Evolutionary conservation across 805 yeast genomes (phyloP).

Genomic region (Wickerhamiella nectarea): DNA sequence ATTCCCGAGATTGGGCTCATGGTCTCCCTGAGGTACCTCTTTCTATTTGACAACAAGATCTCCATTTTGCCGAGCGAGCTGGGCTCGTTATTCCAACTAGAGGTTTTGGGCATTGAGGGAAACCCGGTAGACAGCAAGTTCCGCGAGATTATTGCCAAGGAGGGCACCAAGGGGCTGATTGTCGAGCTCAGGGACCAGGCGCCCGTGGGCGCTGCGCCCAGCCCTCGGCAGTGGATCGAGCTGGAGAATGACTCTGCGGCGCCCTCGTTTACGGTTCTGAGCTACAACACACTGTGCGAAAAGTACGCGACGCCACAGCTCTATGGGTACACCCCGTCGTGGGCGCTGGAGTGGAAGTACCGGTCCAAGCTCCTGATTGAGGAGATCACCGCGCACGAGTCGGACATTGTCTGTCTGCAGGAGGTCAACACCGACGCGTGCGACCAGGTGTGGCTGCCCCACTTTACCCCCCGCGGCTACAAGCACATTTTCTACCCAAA

Average conservation of each 20-base stretch:
- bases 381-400: slow-evolving; percentile 49
- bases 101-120: slow-evolving; percentile 86
- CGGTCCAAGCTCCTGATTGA: slow-evolving; percentile 64
- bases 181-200: slow-evolving; percentile 70
- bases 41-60: slow-evolving; percentile 77
- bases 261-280: slow-evolving; percentile 56
- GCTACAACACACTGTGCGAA: slow-evolving; percentile 88
- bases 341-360: slow-evolving; percentile 93
- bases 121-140: slow-evolving; percentile 61
- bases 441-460: slow-evolving; percentile 76
- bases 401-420: slow-evolving; percentile 83
- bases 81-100: slow-evolving; percentile 71
- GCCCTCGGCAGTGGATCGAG: slow-evolving; percentile 72
- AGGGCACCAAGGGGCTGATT: slow-evolving; percentile 75
- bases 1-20: slow-evolving; percentile 79
- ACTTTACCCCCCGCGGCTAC: slow-evolving; percentile 61
- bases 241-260: slow-evolving; percentile 43
- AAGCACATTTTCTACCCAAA: slow-evolving; percentile 72
- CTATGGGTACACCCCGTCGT: slow-evolving; percentile 89
- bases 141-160: slow-evolving; percentile 56
- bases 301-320: slow-evolving; percentile 85
- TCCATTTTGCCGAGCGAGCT: slow-evolving; percentile 66
- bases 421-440: slow-evolving; percentile 83
- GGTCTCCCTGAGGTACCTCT: slow-evolving; percentile 64
- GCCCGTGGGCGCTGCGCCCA: slow-evolving; percentile 50